A percentile compares a stretch with the other conserved stretches of the same genome.
Conservation (phyloP, 345 rosid genomes). For the Aegle marmelos region DNA sequence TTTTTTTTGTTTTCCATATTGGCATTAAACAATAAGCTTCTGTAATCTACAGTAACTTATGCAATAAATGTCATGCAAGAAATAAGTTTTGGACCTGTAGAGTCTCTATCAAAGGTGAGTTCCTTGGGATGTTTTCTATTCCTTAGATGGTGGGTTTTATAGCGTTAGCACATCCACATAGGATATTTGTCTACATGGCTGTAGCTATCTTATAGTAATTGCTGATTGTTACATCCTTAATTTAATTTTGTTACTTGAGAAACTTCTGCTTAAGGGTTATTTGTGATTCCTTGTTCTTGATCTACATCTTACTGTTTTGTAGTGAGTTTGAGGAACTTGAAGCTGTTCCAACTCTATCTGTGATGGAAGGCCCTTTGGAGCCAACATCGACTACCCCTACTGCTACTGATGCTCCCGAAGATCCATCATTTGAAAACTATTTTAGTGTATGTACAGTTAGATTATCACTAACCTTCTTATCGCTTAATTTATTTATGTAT, state of each 20-base stretch:
- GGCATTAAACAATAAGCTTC: not conserved
- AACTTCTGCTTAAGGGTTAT: not conserved
- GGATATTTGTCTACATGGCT: not conserved
- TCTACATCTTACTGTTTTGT: not conserved
- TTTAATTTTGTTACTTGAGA: slow-evolving; percentile 3
- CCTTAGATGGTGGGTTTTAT: not conserved
- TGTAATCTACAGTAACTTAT: not conserved
- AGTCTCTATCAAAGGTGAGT: not conserved
- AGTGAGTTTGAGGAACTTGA: slow-evolving; percentile 75
- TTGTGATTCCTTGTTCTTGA: not conserved
- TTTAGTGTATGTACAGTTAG: slow-evolving; percentile 43
- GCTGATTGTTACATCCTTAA: not conserved
- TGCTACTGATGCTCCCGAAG: slow-evolving; percentile 43
- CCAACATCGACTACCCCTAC: slow-evolving; percentile 42
- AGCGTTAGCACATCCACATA: not conserved
- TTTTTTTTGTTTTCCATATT: not conserved
- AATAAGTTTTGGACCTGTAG: not conserved
- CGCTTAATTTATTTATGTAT: not conserved
- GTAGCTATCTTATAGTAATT: not conserved
- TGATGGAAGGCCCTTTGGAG: slow-evolving; percentile 60
- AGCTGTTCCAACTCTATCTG: slow-evolving; percentile 53
- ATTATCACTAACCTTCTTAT: not conserved
- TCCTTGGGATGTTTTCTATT: not conserved
- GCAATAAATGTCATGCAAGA: not conserved
- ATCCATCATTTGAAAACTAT: slow-evolving; percentile 52